Evolutionary conservation across 208 protist species (phyloP).

Genomic region (Trichomonas vaginalis): DNA sequence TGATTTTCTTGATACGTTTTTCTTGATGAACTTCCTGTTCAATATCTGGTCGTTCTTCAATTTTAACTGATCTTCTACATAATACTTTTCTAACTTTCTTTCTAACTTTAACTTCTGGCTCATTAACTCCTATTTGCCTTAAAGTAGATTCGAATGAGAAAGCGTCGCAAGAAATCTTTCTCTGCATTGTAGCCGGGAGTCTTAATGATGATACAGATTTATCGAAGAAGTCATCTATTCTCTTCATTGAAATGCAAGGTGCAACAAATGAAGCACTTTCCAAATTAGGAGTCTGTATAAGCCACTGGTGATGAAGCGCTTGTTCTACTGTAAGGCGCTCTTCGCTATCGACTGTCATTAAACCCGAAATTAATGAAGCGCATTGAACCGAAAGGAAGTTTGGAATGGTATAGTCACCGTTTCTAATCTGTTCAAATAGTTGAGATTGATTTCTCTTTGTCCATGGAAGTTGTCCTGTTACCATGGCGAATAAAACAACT

Average conservation of each 20-base stretch:
- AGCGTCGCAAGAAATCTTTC: not conserved
- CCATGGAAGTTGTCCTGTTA: not conserved
- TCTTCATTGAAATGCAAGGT: not conserved
- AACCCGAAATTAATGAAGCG: not conserved
- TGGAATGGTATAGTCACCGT: not conserved
- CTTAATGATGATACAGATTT: not conserved
- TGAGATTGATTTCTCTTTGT: not conserved
- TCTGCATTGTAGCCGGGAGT: not conserved
- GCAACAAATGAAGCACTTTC: not conserved
- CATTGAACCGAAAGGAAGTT: not conserved
- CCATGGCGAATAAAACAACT: not conserved
- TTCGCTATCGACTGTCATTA: not conserved
- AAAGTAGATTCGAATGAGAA: not conserved
- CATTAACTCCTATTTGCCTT: not conserved
- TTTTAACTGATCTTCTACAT: not conserved
- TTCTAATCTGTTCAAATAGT: not conserved
- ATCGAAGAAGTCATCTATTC: not conserved
- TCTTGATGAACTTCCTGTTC: not conserved
- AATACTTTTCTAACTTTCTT: not conserved
- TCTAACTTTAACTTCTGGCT: not conserved
- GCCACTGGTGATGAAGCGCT: not conserved
- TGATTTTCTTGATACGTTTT: not conserved
- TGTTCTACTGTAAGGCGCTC: not conserved
- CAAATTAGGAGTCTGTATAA: not conserved
- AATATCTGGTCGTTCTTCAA: not conserved